Percentiles rank a stretch among this genome's conserved stretches.
Evolutionary conservation across 805 yeast species (phyloP).

Genomic region (Candida xyloterini): DNA sequence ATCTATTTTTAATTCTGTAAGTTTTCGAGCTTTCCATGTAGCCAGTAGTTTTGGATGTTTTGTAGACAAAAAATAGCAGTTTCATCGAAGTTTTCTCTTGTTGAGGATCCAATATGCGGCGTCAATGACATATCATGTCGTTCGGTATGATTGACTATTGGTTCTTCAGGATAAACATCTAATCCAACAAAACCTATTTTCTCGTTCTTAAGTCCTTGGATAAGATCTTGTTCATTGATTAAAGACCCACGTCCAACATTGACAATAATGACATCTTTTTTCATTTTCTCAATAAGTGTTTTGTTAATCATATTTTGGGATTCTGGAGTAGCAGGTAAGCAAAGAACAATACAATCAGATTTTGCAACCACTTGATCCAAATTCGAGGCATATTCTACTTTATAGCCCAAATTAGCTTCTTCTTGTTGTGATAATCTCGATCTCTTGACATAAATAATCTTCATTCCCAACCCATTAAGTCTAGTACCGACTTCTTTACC

Average conservation of each 20-base stretch:
- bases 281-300: constrained; percentile 43
- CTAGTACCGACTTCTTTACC: constrained; percentile 63
- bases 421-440: constrained; percentile 38
- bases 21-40: constrained; percentile 30
- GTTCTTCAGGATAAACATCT: constrained; percentile 71
- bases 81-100: constrained; percentile 49
- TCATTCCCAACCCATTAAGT: constrained; percentile 59
- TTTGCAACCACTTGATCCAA: constrained; percentile 37
- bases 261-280: constrained; percentile 57
- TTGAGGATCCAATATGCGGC: constrained; percentile 74
- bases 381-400: constrained; percentile 42
- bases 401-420: constrained; percentile 40
- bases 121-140: constrained; percentile 63
- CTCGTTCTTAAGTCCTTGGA: constrained; percentile 57
- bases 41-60: constrained; percentile 48
- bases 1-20: constrained; percentile 17
- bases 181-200: constrained; percentile 64
- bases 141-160: constrained; percentile 43
- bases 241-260: constrained; percentile 76
- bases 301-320: constrained; percentile 55
- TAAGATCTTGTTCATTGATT: constrained; percentile 63
- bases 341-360: constrained; percentile 59
- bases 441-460: constrained; percentile 60
- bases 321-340: constrained; percentile 61
- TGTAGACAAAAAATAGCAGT: constrained; percentile 53